Evolutionary conservation across 2,329 filamentous ascomycete species (phyloP), one percentile per base, ranked within the genome.

Genomic region (Phialophora verrucosa): DNA sequence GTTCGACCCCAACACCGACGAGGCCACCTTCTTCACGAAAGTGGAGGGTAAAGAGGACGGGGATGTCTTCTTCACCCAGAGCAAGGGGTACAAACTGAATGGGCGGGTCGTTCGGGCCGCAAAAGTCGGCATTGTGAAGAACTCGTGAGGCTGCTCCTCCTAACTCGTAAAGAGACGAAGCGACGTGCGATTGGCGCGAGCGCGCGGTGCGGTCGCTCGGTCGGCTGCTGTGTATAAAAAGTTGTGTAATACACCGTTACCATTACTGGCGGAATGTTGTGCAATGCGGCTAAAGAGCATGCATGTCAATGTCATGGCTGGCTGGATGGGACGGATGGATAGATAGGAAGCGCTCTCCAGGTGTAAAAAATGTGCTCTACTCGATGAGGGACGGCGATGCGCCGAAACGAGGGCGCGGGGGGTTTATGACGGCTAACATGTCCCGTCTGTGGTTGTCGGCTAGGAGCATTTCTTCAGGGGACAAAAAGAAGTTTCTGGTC

Each of bases 121-220:
- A 76, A 97, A 98, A 86, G 94, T 98, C 70, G 93, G 94, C 76
- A 93, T 97, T 65, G 93, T 96, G 71, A 96, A 95, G 87, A 96
- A 95, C 82, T 74, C 76, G 61, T 83, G 78, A 78, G 59, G 55
- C 23, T 17, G 55, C 23, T 4, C 4, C 35, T 6, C 2, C 14
- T n/a, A n/a, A n/a, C n/a, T 17, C 7, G 12, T 42, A 42, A 17
- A 42, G 14, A 42, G 5, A 42, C 4, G 5, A 17, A 42, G 2
- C 12, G 17, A 44, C 5, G 6, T 44, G 38, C 38, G 6, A 44
- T 44, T 44, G 5, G 17, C 38, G 38, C 31, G 7, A 8, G 25
- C 20, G 20, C 17, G 20, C 8, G 3, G 4, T 25, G 20, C 23
- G 49, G n/a, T 53, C 27, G 23, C 6, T 44, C 14, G 14, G 27